Percentiles rank a stretch among this genome's conserved stretches.
phyloP scores from a whole-genome alignment of 176 grass and related monocot species.

The Carex cristatella region DNA sequence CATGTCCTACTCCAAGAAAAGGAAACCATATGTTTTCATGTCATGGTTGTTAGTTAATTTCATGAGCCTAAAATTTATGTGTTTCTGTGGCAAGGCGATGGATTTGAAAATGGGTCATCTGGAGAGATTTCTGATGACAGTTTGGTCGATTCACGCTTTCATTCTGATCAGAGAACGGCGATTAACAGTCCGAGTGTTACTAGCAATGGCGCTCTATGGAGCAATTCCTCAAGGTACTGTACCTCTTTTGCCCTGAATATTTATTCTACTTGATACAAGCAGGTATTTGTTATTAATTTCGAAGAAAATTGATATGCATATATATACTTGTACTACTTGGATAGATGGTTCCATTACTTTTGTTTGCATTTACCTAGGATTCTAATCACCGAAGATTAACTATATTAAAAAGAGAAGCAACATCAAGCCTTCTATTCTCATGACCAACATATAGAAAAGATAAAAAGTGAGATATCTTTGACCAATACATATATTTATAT shows the following conservation, averaged over 20 bases:
- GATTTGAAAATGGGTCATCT: constrained; percentile 42
- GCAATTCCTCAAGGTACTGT: constrained; percentile 54
- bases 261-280: too few species aligned
- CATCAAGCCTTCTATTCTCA: constrained; percentile 24
- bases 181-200: constrained; percentile 9
- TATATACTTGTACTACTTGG: neutral
- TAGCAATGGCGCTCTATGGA: constrained; percentile 24
- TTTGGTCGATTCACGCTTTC: constrained; percentile 15
- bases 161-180: neutral
- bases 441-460: constrained; percentile 21
- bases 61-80: neutral
- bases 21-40: neutral
- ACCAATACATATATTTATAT: constrained; percentile 18
- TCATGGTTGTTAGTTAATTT: neutral
- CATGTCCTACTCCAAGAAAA: neutral
- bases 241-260: neutral
- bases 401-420: constrained; percentile 1
- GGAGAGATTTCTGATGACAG: constrained; percentile 46
- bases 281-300: neutral
- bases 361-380: constrained; percentile 18
- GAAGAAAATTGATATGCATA: neutral
- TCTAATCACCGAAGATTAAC: constrained; percentile 3
- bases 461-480: constrained; percentile 29
- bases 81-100: constrained; percentile 37
- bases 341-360: neutral